These are phyloP conservation scores for Podila epicladia DNA, from an alignment of 192 early-diverging fungal species.

Conservation along the genomic window DNA sequence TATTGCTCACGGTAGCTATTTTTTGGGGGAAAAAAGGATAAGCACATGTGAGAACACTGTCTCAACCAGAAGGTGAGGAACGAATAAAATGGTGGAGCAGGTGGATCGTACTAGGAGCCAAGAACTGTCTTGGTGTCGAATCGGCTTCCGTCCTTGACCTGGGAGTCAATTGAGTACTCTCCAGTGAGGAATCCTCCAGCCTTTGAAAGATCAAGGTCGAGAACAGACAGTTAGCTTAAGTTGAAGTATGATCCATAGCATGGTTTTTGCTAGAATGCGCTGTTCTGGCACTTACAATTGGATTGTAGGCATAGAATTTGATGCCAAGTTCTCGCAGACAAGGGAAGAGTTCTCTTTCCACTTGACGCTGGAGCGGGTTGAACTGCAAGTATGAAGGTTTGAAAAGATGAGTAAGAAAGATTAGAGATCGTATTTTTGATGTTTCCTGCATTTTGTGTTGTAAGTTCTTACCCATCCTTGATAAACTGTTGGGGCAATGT, in stretches of 20 bases:
- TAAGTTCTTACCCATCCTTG: constrained; percentile 17
- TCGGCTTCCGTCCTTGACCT: constrained; percentile 13
- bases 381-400: not conserved
- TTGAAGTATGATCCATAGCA: not conserved
- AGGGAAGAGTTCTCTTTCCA: constrained; percentile 24
- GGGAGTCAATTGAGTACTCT: constrained; percentile 15
- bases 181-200: constrained; percentile 33
- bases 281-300: constrained; percentile 10
- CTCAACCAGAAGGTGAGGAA: not conserved
- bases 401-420: not conserved
- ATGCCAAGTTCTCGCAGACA: constrained; percentile 27
- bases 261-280: not conserved
- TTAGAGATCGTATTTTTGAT: not conserved
- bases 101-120: constrained; percentile 21
- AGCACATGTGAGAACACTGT: not conserved
- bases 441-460: too few relatives aligned
- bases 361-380: constrained; percentile 26
- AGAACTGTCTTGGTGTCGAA: constrained; percentile 31
- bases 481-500: constrained; percentile 17
- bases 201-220: not conserved
- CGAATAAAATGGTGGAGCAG: too few relatives aligned
- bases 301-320: constrained; percentile 23
- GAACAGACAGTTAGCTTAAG: not conserved
- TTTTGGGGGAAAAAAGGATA: too few relatives aligned
- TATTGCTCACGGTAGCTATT: constrained; percentile 26